phyloP scores from a whole-genome alignment of 768 basidiomycete species.

The Termitomyces bulborhizus region DNA sequence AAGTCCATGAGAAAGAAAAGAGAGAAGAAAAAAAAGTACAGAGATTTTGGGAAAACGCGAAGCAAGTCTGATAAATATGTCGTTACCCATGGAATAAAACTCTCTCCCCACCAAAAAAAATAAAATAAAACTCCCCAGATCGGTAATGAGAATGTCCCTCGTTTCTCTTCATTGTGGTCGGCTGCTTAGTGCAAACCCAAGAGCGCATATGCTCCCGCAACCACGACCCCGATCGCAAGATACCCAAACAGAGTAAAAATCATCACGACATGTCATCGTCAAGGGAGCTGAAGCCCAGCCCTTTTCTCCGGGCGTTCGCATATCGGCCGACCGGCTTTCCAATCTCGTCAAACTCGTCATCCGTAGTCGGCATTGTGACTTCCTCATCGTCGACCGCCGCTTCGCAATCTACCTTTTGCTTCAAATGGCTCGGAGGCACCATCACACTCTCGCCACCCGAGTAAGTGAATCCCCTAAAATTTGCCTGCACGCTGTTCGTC shows the following conservation, averaged over 20 bases:
- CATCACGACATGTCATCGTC: slow-evolving; percentile 32
- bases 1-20: slow-evolving; percentile 7
- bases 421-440: slow-evolving; percentile 33
- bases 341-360: slow-evolving; percentile 73
- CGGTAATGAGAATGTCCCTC: slow-evolving; percentile 8
- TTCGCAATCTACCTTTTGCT: slow-evolving; percentile 50
- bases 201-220: slow-evolving; percentile 15
- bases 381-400: slow-evolving; percentile 48
- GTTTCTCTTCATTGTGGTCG: slow-evolving; percentile 8
- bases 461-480: slow-evolving; percentile 93
- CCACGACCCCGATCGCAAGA: slow-evolving; percentile 5
- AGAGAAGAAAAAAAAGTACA: background rate
- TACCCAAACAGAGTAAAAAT: background rate
- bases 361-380: slow-evolving; percentile 44
- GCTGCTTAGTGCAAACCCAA: slow-evolving; percentile 13
- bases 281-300: slow-evolving; percentile 32
- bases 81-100: background rate
- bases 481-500: slow-evolving; percentile 91
- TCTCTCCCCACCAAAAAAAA: no score
- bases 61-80: slow-evolving; percentile 11
- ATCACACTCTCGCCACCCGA: slow-evolving; percentile 67
- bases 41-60: background rate
- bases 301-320: slow-evolving; percentile 49
- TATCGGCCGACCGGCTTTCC: slow-evolving; percentile 63
- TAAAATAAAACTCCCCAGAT: background rate